phyloP scores from a whole-genome alignment of 176 grass and related monocot genomes.

The Oryza officinalis region DNA sequence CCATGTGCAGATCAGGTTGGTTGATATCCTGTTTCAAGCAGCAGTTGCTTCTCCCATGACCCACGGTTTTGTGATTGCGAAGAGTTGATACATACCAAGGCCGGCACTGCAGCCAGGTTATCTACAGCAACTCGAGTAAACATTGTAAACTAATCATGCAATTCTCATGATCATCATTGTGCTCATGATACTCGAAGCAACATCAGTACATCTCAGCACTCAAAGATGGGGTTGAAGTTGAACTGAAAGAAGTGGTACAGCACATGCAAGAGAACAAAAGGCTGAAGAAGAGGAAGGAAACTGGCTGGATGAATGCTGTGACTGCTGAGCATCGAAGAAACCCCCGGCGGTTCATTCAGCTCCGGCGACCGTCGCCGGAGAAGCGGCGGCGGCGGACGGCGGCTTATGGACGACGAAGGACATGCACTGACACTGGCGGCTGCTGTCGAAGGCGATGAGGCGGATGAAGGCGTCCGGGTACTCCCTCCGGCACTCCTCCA shows the following conservation, averaged over 20 bases:
- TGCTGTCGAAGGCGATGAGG: slow-evolving; percentile 56
- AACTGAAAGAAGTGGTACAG: neutral
- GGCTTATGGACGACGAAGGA: slow-evolving; percentile 69
- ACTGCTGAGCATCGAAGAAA: too few species aligned
- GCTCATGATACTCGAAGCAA: neutral
- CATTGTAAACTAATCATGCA: neutral
- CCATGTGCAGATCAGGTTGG: neutral
- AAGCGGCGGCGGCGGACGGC: neutral
- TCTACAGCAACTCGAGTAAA: neutral
- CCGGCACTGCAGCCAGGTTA: neutral
- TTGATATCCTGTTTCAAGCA: neutral
- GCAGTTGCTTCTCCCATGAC: neutral
- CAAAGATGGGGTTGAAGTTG: neutral
- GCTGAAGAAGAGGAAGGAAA: neutral
- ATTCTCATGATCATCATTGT: neutral
- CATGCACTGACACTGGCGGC: slow-evolving; percentile 68
- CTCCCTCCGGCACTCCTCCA: slow-evolving; percentile 51
- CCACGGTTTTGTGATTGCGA: neutral
- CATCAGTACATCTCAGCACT: neutral
- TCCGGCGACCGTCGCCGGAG: too few species aligned
- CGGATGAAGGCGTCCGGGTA: slow-evolving; percentile 62
- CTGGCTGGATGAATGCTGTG: neutral
- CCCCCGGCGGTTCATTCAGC: too few species aligned
- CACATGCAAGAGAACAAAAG: neutral
- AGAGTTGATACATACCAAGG: neutral